A percentile compares a stretch with the other conserved stretches of the same genome.
These are phyloP conservation scores for Planoprotostelium fungivorum DNA, from an alignment of 78 protist genomes.

Conservation along the genomic window DNA sequence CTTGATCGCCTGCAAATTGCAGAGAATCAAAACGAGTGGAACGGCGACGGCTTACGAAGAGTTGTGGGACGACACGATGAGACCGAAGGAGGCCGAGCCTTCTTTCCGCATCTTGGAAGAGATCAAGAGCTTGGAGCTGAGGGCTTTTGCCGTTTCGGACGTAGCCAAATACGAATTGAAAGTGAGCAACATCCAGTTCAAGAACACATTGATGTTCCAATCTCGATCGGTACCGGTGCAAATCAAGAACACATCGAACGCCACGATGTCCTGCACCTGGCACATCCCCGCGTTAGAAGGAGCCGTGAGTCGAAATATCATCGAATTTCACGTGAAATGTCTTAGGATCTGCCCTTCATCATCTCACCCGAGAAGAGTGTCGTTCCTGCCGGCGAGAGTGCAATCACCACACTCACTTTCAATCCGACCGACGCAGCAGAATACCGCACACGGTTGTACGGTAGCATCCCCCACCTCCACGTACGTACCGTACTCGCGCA, in stretches of 20 bases:
- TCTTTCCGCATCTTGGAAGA: not conserved
- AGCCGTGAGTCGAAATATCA: not conserved
- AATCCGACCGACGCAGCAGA: conserved; percentile 30
- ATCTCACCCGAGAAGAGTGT: conserved; percentile 19
- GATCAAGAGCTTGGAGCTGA: not conserved
- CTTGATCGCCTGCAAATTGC: not conserved
- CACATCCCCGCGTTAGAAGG: not conserved
- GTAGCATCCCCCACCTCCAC: not conserved
- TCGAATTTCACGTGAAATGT: not conserved
- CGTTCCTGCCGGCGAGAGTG: conserved; percentile 11
- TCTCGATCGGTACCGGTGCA: conserved; percentile 16
- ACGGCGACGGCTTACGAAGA: not conserved
- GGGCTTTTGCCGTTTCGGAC: not conserved
- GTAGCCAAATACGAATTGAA: not conserved
- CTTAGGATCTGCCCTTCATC: conserved; percentile 9
- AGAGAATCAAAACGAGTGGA: not conserved
- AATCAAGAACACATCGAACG: conserved; percentile 27
- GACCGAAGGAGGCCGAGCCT: conserved; percentile 1
- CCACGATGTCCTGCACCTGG: conserved; percentile 5
- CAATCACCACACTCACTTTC: conserved; percentile 8
- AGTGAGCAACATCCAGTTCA: conserved; percentile 10
- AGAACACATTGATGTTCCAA: conserved; percentile 64
- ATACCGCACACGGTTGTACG: not conserved
- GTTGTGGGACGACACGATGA: not conserved
- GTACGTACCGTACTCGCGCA: not conserved